Evolutionary conservation across 208 protist genomes (phyloP).

Genomic region (Trypanosoma vivax): DNA sequence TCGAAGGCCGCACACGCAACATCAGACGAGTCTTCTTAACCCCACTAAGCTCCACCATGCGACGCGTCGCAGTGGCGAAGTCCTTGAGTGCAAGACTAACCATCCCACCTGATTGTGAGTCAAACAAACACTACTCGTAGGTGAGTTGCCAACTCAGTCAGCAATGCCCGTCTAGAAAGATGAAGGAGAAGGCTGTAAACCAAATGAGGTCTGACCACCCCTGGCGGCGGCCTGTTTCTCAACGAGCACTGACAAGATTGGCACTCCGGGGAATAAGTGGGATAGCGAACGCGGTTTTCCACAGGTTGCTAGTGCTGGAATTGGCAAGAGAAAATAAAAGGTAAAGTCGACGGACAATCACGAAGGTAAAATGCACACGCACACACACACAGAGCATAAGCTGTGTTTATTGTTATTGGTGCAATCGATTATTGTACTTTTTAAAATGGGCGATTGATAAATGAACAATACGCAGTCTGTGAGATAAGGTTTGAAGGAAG

Average conservation of each 20-base stretch:
- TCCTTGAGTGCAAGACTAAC: slow-evolving; percentile 56
- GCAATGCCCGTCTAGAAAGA: neutral
- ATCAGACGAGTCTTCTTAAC: slow-evolving; percentile 61
- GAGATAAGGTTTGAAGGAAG: no score
- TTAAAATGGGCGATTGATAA: no score
- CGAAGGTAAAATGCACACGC: slow-evolving; percentile 2
- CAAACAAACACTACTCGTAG: no score
- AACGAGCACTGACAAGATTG: no score
- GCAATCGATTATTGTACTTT: neutral
- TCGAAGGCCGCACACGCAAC: slow-evolving; percentile 50
- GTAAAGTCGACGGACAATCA: slow-evolving; percentile 2
- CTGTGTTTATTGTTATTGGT: neutral
- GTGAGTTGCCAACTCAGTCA: no score
- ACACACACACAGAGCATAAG: slow-evolving; percentile 1
- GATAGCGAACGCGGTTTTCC: neutral
- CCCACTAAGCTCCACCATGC: slow-evolving; percentile 49
- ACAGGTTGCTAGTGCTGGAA: neutral
- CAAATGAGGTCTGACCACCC: no score
- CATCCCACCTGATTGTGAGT: neutral
- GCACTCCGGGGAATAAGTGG: no score
- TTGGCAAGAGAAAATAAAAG: neutral
- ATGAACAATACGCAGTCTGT: no score
- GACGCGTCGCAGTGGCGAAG: slow-evolving; percentile 43
- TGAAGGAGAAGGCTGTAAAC: neutral
- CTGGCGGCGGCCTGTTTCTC: no score